phyloP scores from a whole-genome alignment of 306 rosid genomes.

The Gillenia trifoliata region DNA sequence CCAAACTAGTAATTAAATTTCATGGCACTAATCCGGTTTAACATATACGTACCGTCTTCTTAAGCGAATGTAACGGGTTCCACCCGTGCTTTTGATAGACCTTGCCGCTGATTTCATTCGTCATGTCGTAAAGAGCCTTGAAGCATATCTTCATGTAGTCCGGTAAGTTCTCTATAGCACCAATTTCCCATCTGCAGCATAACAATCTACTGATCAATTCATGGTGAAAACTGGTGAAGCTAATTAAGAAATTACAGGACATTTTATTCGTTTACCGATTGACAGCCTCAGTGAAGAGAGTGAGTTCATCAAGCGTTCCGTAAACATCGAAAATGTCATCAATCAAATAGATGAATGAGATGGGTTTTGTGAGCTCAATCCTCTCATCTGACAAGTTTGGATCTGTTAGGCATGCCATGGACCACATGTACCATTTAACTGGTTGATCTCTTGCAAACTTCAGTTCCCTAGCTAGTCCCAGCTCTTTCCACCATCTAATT shows the following conservation, averaged over 20 bases:
- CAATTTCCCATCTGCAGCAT: conserved; percentile 53
- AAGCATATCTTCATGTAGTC: conserved; percentile 53
- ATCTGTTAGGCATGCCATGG: conserved; percentile 49
- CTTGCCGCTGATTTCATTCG: conserved; percentile 46
- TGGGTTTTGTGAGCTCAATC: conserved; percentile 60
- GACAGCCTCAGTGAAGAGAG: conserved; percentile 52
- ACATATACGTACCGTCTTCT: conserved; percentile 22
- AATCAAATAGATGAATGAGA: conserved; percentile 54
- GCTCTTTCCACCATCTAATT: conserved; percentile 60
- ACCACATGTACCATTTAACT: conserved; percentile 63
- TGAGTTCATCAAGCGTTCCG: conserved; percentile 53
- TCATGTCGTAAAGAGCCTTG: conserved; percentile 34
- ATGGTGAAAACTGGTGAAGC: neutral
- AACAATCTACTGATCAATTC: neutral
- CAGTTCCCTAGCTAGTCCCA: conserved; percentile 49
- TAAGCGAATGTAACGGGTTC: conserved; percentile 35
- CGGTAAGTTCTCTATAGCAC: conserved; percentile 36
- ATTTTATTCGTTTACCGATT: conserved; percentile 28
- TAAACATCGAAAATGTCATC: conserved; percentile 68
- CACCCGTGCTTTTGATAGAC: conserved; percentile 43
- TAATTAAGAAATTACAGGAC: neutral
- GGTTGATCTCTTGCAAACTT: conserved; percentile 57
- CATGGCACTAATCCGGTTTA: no score
- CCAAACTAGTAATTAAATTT: neutral
- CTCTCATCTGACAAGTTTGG: conserved; percentile 48